Percentiles rank a stretch among this genome's conserved stretches.
Conservation (phyloP, 441 rosid genomes). For the Aquilaria agallochum region DNA sequence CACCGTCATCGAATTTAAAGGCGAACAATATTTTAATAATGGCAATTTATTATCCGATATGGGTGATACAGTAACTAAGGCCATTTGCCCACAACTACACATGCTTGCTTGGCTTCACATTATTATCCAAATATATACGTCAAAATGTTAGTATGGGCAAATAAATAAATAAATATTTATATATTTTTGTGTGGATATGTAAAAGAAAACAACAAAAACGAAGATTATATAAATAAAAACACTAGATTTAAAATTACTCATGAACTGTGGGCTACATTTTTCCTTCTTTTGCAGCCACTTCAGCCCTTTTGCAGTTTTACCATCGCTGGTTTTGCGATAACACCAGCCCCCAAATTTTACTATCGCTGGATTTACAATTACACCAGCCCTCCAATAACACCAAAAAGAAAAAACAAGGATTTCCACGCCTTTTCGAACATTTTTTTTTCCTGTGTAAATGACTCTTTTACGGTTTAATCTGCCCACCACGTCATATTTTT, state of each 20-base stretch:
- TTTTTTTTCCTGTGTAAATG: not conserved
- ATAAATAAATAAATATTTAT: no score
- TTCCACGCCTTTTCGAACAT: not conserved
- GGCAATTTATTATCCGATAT: no score
- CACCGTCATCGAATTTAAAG: no score
- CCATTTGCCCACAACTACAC: no score
- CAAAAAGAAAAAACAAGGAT: not conserved
- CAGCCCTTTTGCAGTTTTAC: slow-evolving; percentile 18
- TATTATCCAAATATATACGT: no score
- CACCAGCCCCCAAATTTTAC: slow-evolving; percentile 8
- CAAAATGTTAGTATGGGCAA: no score
- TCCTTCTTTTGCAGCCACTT: slow-evolving; percentile 28
- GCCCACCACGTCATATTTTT: not conserved
- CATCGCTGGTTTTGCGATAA: slow-evolving; percentile 2
- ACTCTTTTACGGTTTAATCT: not conserved
- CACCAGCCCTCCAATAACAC: slow-evolving; percentile 12
- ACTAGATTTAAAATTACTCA: not conserved
- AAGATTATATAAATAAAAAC: no score
- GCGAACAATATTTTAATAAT: no score
- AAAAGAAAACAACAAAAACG: no score
- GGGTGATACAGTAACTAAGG: no score
- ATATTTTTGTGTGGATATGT: no score
- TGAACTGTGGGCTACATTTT: slow-evolving; percentile 43
- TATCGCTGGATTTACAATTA: slow-evolving; percentile 4
- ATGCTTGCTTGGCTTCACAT: no score